Percentiles rank a stretch among this genome's conserved stretches.
phyloP scores from a whole-genome alignment of 2,329 filamentous ascomycete species.

The Atkinsonella hypoxylon region DNA sequence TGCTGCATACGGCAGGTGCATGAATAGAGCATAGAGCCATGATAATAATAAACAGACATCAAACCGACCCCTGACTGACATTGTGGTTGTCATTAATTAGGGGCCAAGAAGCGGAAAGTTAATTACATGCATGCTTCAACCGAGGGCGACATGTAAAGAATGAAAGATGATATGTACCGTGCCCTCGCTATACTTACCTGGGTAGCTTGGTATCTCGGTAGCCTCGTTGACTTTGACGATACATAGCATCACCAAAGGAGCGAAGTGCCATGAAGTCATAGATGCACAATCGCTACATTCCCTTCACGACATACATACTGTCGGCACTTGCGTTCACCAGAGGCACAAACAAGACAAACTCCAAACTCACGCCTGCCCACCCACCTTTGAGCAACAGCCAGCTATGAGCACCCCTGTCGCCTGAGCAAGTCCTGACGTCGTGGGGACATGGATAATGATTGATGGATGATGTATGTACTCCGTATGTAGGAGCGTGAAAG shows the following conservation, averaged over 20 bases:
- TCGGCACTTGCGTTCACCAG: too few relatives aligned
- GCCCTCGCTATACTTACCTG: too few relatives aligned
- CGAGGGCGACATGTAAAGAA: too few relatives aligned
- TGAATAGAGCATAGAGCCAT: neutral
- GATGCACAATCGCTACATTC: too few relatives aligned
- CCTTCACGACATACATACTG: too few relatives aligned
- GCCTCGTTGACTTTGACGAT: too few relatives aligned
- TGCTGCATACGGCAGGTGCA: neutral
- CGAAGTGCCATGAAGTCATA: too few relatives aligned
- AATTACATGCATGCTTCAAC: neutral
- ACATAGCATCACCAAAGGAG: too few relatives aligned
- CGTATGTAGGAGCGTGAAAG: neutral
- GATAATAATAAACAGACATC: neutral
- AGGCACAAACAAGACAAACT: too few relatives aligned
- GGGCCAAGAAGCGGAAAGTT: neutral
- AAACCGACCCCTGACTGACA: neutral
- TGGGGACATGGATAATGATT: neutral
- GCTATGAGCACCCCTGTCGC: neutral
- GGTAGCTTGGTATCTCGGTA: too few relatives aligned
- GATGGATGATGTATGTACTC: neutral
- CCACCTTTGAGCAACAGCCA: constrained; percentile 2
- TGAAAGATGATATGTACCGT: too few relatives aligned
- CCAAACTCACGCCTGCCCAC: neutral
- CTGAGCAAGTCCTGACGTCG: constrained; percentile 2
- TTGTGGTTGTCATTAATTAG: too few relatives aligned